phyloP scores from a whole-genome alignment of 2,329 filamentous ascomycete genomes.

The Sporothrix variecibatus region DNA sequence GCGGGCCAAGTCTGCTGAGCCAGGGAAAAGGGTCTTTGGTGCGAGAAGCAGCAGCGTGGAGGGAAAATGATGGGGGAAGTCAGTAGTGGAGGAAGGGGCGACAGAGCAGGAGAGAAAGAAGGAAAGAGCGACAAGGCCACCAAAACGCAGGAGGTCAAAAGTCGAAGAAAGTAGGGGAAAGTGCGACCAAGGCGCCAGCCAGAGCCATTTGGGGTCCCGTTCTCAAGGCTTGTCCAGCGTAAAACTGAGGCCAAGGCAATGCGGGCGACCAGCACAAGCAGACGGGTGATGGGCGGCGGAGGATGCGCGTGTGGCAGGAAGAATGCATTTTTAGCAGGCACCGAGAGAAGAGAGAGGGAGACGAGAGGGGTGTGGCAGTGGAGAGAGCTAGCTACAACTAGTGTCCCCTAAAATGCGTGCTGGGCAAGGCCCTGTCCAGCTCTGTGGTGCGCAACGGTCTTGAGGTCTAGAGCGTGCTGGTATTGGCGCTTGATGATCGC shows the following conservation, averaged over 20 bases:
- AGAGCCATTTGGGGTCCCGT: neutral
- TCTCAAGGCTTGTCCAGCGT: neutral
- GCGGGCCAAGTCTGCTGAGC: conserved; percentile 16
- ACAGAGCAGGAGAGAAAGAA: neutral
- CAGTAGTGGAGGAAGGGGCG: conserved; percentile 3
- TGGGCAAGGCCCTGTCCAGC: neutral
- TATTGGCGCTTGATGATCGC: conserved; percentile 1
- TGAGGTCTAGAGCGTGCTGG: conserved; percentile 10
- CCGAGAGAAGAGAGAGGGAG: neutral
- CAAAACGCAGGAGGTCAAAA: neutral
- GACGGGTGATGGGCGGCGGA: conserved; percentile 8
- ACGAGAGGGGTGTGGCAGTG: neutral
- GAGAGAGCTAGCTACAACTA: neutral
- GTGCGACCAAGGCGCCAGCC: neutral
- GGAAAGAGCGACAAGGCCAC: neutral
- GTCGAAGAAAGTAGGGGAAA: neutral
- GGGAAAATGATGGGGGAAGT: neutral
- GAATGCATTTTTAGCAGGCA: neutral
- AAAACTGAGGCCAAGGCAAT: neutral
- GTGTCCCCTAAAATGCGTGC: neutral
- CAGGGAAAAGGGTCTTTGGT: conserved; percentile 7
- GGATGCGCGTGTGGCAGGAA: conserved; percentile 4
- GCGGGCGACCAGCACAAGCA: neutral
- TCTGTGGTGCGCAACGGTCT: conserved; percentile 11
- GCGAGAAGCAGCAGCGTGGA: conserved; percentile 1